These are phyloP conservation scores for Magnaporthiopsis incrustans DNA, from an alignment of 2,329 filamentous ascomycete genomes.

Conservation along the genomic window DNA sequence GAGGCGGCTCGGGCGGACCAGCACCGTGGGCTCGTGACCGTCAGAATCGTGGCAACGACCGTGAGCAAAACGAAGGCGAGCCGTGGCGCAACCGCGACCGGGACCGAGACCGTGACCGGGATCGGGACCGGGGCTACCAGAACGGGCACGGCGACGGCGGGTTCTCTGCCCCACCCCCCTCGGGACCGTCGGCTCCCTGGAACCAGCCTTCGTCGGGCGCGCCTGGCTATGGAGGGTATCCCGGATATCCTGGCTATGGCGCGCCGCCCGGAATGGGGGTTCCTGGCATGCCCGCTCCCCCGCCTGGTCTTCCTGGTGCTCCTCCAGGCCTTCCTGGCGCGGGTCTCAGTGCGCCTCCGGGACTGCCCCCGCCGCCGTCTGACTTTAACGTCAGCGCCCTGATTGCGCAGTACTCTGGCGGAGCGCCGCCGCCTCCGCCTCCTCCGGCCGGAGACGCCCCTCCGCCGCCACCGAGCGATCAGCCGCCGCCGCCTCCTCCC, in stretches of 20 bases:
- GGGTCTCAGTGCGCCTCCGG: slow-evolving; percentile 4
- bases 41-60: slow-evolving; percentile 36
- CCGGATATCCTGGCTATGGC: slow-evolving; percentile 30
- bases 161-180: slow-evolving; percentile 25
- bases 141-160: slow-evolving; percentile 18
- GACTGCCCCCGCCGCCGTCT: slow-evolving; percentile 36
- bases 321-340: slow-evolving; percentile 11
- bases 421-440: slow-evolving; percentile 17
- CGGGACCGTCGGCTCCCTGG: slow-evolving; percentile 49
- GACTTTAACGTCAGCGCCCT: slow-evolving; percentile 56
- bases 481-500: slow-evolving; percentile 26
- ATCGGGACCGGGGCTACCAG: slow-evolving; percentile 9
- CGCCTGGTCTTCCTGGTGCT: slow-evolving; percentile 1
- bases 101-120: slow-evolving; percentile 8
- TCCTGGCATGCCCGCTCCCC: slow-evolving; percentile 7
- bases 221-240: slow-evolving; percentile 28
- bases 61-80: slow-evolving; percentile 23
- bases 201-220: slow-evolving; percentile 38
- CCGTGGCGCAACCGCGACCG: slow-evolving; percentile 7
- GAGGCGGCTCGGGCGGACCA: slow-evolving; percentile 34
- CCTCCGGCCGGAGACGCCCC: slow-evolving; percentile 22
- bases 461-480: slow-evolving; percentile 27
- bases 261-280: slow-evolving; percentile 42
- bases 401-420: slow-evolving; percentile 50
- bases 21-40: slow-evolving; percentile 58